Base-by-base conservation (phyloP, 331 rosid genomes). In the Cydonia oblonga region DNA sequence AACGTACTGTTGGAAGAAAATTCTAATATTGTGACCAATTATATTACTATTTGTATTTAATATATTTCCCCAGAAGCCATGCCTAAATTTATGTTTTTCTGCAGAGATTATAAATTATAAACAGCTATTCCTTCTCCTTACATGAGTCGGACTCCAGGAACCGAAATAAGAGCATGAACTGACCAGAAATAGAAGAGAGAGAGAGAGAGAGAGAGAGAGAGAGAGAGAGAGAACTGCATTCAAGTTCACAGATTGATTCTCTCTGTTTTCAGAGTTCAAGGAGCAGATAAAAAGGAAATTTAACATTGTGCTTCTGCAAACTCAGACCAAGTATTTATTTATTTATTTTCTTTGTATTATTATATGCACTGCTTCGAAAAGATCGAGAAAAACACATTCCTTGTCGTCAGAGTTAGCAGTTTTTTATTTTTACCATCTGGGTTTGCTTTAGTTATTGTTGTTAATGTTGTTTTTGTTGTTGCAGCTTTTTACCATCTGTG, bases 401-500 rank as follows among this genome's bases (percentile, higher is more conserved):
- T 75, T 56, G 74, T 75, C 73, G 68, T 66, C 73, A 28, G 58
- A 75, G 69, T 32, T n/a, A 1, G 35, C 13, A 32, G 56, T 14
- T 49, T 52, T 63, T 33, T 18, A 30, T 44, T 51, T 61, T 35
- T 19, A 32, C 16, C 64, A 23, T 54, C 65, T 53, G 66, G 78
- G 72, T 23, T 52, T 52, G 67, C 40, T 29, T 19, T 62, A 29
- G 38, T 16, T 18, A 19, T 28, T 64, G 33, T 32, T 54, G 30
- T 22, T 70, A 19, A 20, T 52, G 29, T 53, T 70, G 60, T 0
- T 46, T 19, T 46, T 25, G 40, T 52, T 51, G 51, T 40, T 56
- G 80, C 76, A 77, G 72, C 29, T 28, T 28, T 28, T 28, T 28
- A 28, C n/a, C 29, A 28, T 79, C 28, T 26, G 76, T 70, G 78